Evolutionary conservation across 2,329 filamentous ascomycete species (phyloP), one percentile per base, ranked within the genome.

Genomic region (Dactylellina haptotyla): DNA sequence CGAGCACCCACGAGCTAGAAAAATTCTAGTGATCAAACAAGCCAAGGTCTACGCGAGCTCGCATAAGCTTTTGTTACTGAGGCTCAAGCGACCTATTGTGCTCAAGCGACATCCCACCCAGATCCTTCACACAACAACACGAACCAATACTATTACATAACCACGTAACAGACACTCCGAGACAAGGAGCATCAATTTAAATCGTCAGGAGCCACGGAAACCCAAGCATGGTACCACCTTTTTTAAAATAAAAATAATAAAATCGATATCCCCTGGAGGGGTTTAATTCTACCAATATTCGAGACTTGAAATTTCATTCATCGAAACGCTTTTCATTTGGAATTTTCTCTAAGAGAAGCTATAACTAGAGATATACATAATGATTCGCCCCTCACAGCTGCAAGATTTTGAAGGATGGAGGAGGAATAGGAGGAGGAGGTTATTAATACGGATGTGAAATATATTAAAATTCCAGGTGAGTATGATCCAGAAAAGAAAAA

Each of bases 401-500:
- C 25, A 51, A 25, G 16, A 23, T n/a, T 20, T 26, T n/a, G 41
- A 23, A 28, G 26, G 26, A 25, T 34, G 10, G 16, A 32, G 50
- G 20, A 53, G 18, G 25, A 20, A 18, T n/a, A n/a, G n/a, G n/a
- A n/a, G 26, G 34, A 26, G 34, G 14, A 16, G 39, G 16, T 43
- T 25, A 50, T 69, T 62, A 69, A 56, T 61, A n/a, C n/a, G 28
- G 26, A 61, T 43, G 25, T 32, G 51, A 43, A 50, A 48, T 28
- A 43, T 53, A 18, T 58, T 45, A 34, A 25, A 10, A 66, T 58
- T 41, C 41, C 30, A 51, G 53, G 61, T 65, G 39, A 66, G 63
- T 58, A 58, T 46, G 34, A 51, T 66, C 45, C 43, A 46, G 16
- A 58, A 67, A 45, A 34, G 50, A 57, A 46, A 53, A 71, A 71